A percentile compares a stretch with the other conserved stretches of the same genome.
Conservation (phyloP, 2,329 filamentous ascomycete genomes). For the Aspergillus sp. region DNA sequence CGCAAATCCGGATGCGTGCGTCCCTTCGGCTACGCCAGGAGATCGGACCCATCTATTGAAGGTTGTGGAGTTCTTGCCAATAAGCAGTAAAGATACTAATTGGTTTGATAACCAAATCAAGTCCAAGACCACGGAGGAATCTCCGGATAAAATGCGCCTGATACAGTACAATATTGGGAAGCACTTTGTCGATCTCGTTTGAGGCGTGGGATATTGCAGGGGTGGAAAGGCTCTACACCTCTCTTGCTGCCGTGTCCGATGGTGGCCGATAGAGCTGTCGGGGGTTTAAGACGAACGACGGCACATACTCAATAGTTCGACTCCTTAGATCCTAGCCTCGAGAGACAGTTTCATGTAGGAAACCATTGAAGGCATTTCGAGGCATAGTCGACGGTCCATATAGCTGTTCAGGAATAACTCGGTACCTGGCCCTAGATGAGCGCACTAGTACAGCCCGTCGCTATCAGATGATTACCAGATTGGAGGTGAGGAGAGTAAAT, state of each 20-base stretch:
- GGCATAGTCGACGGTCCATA: background rate
- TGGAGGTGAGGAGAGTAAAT: background rate
- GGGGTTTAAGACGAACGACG: background rate
- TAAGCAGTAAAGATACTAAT: background rate
- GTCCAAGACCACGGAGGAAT: constrained; percentile 12
- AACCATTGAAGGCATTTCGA: background rate
- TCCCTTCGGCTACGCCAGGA: background rate
- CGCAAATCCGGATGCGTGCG: background rate
- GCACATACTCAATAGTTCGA: background rate
- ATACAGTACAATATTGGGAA: background rate
- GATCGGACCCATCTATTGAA: constrained; percentile 1
- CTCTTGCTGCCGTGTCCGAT: no score
- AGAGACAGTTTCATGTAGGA: background rate
- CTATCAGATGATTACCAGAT: background rate
- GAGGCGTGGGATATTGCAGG: background rate
- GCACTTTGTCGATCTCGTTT: background rate
- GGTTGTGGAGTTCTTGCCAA: background rate
- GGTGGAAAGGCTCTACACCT: background rate
- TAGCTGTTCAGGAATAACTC: constrained; percentile 1
- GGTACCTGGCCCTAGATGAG: background rate
- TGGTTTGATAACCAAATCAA: constrained; percentile 5
- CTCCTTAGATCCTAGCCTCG: background rate
- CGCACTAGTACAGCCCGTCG: background rate
- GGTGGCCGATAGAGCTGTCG: background rate
- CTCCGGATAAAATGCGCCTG: constrained; percentile 16